Base-by-base conservation (phyloP, 495 filamentous ascomycete species). In the Hyaloscypha variabilis region DNA sequence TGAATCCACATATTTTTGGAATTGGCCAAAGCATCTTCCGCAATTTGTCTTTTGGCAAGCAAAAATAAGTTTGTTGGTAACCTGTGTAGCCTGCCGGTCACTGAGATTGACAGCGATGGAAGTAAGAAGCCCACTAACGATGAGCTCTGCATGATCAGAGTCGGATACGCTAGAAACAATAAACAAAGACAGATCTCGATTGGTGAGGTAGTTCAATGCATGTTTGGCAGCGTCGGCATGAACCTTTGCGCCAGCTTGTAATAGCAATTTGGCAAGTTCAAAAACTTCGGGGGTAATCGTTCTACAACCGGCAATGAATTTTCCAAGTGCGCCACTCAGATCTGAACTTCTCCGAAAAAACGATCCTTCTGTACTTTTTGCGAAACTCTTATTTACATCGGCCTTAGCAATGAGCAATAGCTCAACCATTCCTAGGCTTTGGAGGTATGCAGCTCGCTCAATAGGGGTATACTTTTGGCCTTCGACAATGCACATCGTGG, bases 381-480 rank as follows among this genome's bases (percentile, higher is more conserved):
- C 25, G 31, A 31, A 59, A 1, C 28, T 59, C 56, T 59, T 59
- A 29, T 59, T 59, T 11, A 59, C 56, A 29, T 59, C 56, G n/a
- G 56, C 56, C 28, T 59, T 39, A 14, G 56, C 56, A 21, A 19
- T 29, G 26, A 59, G 56, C 19, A 59, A 29, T 19, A 19, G 13
- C 31, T 59, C 11, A 19, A 39, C 31, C 6, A 59, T 59, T 21
- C 31, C 56, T 17, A 59, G 31, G 11, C 39, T 11, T 19, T 29
- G 56, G 11, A 59, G 31, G 14, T 34, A 31, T 25, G 29, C 56
- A 19, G 56, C 26, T 23, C 19, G 26, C 25, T 59, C 56, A 59
- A 59, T 34, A 13, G 56, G 56, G 39, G 56, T 59, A 1, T 5
- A 2, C 17, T 28, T 28, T 14, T 59, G 17, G 31, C 31, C 31